A percentile compares a stretch with the other conserved stretches of the same genome.
Conservation (phyloP, 169 alveolate species). For the Cyclospora cayetanensis region DNA sequence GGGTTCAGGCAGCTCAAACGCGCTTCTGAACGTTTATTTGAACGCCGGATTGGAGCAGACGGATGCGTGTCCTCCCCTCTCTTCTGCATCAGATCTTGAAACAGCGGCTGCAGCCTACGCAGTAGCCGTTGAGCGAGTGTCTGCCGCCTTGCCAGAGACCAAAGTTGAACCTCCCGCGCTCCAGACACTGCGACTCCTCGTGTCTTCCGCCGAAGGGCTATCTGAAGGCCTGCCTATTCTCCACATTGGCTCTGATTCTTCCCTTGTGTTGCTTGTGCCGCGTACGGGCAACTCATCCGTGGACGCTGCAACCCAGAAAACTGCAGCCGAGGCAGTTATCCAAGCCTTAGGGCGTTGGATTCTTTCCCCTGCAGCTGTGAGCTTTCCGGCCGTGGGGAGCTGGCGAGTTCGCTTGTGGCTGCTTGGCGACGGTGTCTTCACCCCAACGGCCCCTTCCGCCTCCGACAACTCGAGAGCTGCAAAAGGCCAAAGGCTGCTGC, state of each 20-base stretch:
- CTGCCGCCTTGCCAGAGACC: too few species aligned
- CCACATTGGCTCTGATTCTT: slow-evolving; percentile 27
- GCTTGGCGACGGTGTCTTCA: slow-evolving; percentile 8
- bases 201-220: not conserved
- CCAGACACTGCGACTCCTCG: not conserved
- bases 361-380: slow-evolving; percentile 12
- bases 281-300: not conserved
- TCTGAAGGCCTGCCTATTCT: not conserved
- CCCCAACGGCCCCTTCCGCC: not conserved
- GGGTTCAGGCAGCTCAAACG: slow-evolving; percentile 15
- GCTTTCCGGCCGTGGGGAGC: not conserved
- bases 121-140: too few species aligned
- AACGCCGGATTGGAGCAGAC: not conserved
- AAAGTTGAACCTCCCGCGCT: not conserved
- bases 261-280: slow-evolving; percentile 27
- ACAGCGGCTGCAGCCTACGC: too few species aligned
- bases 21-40: not conserved
- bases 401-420: slow-evolving; percentile 35
- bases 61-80: not conserved
- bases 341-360: slow-evolving; percentile 54
- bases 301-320: not conserved
- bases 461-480: not conserved
- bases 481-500: not conserved
- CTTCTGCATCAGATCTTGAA: too few species aligned
- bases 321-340: slow-evolving; percentile 42